Percentiles rank a stretch among this genome's conserved stretches.
Conservation (phyloP, 2,329 filamentous ascomycete species). For the Cercospora sp. region DNA sequence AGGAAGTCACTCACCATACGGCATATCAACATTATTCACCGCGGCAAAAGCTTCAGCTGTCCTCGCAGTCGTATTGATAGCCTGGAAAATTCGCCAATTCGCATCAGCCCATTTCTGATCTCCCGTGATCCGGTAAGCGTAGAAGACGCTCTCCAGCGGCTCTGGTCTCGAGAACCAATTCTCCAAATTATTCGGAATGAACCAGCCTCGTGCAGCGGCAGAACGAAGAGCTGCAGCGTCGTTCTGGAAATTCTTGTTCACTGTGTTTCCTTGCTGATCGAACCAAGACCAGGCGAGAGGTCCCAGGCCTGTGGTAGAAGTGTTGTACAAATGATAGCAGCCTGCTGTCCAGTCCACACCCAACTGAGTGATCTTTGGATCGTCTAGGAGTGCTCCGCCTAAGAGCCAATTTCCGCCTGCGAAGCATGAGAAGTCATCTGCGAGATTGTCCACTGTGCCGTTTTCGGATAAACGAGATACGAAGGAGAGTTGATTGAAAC, state of each 20-base stretch:
- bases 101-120: slow-evolving; percentile 48
- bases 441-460: slow-evolving; percentile 18
- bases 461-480: slow-evolving; percentile 23
- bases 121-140: slow-evolving; percentile 59
- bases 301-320: slow-evolving; percentile 34
- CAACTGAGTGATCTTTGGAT: slow-evolving; percentile 33
- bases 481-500: slow-evolving; percentile 31
- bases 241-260: slow-evolving; percentile 21
- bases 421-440: slow-evolving; percentile 38
- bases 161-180: slow-evolving; percentile 45
- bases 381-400: slow-evolving; percentile 30
- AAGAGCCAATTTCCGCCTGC: slow-evolving; percentile 40
- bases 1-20: slow-evolving; percentile 10
- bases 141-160: slow-evolving; percentile 60
- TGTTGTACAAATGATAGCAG: slow-evolving; percentile 39
- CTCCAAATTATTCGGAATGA: slow-evolving; percentile 20
- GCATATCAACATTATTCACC: slow-evolving; percentile 25
- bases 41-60: slow-evolving; percentile 33
- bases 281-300: slow-evolving; percentile 29
- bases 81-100: slow-evolving; percentile 50
- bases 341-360: slow-evolving; percentile 34
- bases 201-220: slow-evolving; percentile 24
- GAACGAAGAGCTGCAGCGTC: slow-evolving; percentile 23
- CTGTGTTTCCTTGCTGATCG: slow-evolving; percentile 24
- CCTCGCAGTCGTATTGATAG: slow-evolving; percentile 43